Evolutionary conservation across 352 stramenopile species (phyloP).

Genomic region (Globisporangium rhizosaccharum): DNA sequence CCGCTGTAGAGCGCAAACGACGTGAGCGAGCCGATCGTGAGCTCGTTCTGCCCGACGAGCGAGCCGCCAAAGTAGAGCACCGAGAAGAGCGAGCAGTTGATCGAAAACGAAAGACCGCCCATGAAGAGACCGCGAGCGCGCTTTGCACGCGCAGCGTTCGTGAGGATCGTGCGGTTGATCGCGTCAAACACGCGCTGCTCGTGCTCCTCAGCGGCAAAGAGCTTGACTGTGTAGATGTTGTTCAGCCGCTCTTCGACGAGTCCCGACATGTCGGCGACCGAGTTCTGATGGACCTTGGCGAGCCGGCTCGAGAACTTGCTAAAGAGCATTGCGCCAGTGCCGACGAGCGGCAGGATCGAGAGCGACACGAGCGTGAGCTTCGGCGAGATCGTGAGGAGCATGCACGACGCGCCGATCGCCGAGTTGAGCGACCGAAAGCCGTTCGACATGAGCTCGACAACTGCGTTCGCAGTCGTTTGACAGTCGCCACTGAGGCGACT

Average conservation of each 20-base stretch:
- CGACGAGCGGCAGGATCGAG: slow-evolving; percentile 73
- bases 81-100: slow-evolving; percentile 88
- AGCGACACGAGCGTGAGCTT: slow-evolving; percentile 88
- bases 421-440: slow-evolving; percentile 88
- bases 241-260: slow-evolving; percentile 85
- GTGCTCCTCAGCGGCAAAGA: slow-evolving; percentile 78
- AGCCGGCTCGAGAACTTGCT: slow-evolving; percentile 80
- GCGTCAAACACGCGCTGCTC: slow-evolving; percentile 61
- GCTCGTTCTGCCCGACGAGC: slow-evolving; percentile 73
- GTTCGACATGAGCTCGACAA: slow-evolving; percentile 84
- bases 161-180: slow-evolving; percentile 61
- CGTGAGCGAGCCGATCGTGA: slow-evolving; percentile 88
- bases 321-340: slow-evolving; percentile 75
- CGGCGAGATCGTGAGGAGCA: slow-evolving; percentile 87
- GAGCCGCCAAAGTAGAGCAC: slow-evolving; percentile 89
- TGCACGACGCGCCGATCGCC: slow-evolving; percentile 80
- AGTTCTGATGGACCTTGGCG: slow-evolving; percentile 75
- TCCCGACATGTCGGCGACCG: slow-evolving; percentile 64
- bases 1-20: slow-evolving; percentile 90
- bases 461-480: slow-evolving; percentile 84
- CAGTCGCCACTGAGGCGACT: slow-evolving; percentile 83
- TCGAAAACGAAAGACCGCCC: slow-evolving; percentile 80
- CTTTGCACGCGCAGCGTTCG: slow-evolving; percentile 65
- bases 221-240: slow-evolving; percentile 88
- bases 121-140: slow-evolving; percentile 87